Conservation (phyloP, 2,329 filamentous ascomycete species). For the Arthrocladium fulminans region DNA sequence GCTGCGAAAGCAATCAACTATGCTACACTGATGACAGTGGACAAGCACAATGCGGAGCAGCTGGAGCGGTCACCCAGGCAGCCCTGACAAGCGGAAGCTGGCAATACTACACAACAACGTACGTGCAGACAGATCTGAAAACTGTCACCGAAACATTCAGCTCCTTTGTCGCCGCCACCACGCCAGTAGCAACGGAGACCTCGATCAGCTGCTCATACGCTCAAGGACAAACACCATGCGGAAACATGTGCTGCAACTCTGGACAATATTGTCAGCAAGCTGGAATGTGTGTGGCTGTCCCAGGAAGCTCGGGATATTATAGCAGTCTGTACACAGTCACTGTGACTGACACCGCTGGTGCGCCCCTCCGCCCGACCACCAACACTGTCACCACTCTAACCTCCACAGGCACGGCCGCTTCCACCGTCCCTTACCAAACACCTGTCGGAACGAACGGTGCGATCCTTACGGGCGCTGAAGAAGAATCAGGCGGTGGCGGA, state of each 20-base stretch:
- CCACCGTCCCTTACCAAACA: conserved; percentile 38
- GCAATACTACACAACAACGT: conserved; percentile 51
- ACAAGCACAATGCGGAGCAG: conserved; percentile 40
- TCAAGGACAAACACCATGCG: conserved; percentile 36
- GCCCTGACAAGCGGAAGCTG: conserved; percentile 31
- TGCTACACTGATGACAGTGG: conserved; percentile 43
- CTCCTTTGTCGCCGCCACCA: conserved; percentile 23
- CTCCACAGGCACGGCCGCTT: conserved; percentile 32
- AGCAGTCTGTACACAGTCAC: conserved; percentile 33
- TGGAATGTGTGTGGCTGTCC: conserved; percentile 29
- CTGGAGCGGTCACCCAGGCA: conserved; percentile 8
- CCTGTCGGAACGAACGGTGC: conserved; percentile 37
- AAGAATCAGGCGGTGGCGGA: conserved; percentile 26
- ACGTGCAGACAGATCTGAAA: conserved; percentile 45
- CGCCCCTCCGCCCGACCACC: conserved; percentile 38
- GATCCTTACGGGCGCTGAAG: conserved; percentile 28
- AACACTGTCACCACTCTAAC: conserved; percentile 36
- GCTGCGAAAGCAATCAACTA: conserved; percentile 37
- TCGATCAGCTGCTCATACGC: conserved; percentile 38
- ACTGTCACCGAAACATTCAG: conserved; percentile 50
- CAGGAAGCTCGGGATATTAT: conserved; percentile 22
- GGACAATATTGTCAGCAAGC: conserved; percentile 35
- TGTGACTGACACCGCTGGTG: conserved; percentile 27
- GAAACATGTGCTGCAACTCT: conserved; percentile 36
- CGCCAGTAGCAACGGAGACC: conserved; percentile 20